phyloP scores from a whole-genome alignment of 441 rosid species.

The Adansonia grandidieri region DNA sequence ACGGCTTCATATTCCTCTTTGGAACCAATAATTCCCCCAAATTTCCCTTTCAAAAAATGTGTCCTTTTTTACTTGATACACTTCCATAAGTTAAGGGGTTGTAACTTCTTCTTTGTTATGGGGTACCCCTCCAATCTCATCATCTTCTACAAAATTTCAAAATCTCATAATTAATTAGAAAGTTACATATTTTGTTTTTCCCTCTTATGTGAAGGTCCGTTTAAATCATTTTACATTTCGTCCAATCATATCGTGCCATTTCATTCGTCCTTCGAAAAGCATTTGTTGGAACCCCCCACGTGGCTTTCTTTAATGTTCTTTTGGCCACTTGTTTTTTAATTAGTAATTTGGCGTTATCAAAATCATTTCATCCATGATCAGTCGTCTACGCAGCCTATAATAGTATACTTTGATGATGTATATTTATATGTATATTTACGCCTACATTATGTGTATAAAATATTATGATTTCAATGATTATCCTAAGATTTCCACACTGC shows the following conservation, averaged over 20 bases:
- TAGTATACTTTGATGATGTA: not conserved
- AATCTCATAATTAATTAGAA: conserved; percentile 4
- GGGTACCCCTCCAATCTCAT: no score
- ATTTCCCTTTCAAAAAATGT: not conserved
- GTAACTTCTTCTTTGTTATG: not conserved
- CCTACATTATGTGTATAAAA: not conserved
- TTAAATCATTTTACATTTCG: not conserved
- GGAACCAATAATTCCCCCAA: conserved; percentile 44
- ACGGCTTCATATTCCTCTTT: conserved; percentile 58
- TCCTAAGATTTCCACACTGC: conserved; percentile 23
- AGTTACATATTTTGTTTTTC: not conserved
- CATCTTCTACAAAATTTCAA: not conserved
- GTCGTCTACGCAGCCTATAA: not conserved
- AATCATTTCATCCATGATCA: conserved; percentile 24
- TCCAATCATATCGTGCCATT: conserved; percentile 30
- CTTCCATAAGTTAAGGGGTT: conserved; percentile 42
- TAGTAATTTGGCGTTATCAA: conserved; percentile 25
- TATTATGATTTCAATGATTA: conserved; percentile 34
- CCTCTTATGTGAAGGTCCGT: conserved; percentile 5
- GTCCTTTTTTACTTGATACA: conserved; percentile 31
- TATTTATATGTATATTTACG: not conserved
- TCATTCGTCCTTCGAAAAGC: not conserved
- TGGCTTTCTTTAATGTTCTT: conserved; percentile 32
- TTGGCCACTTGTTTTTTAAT: conserved; percentile 31
- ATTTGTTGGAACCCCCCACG: conserved; percentile 11